These are phyloP conservation scores for Boletus vermiculosoides DNA, from an alignment of 768 basidiomycete species.

Conservation along the genomic window DNA sequence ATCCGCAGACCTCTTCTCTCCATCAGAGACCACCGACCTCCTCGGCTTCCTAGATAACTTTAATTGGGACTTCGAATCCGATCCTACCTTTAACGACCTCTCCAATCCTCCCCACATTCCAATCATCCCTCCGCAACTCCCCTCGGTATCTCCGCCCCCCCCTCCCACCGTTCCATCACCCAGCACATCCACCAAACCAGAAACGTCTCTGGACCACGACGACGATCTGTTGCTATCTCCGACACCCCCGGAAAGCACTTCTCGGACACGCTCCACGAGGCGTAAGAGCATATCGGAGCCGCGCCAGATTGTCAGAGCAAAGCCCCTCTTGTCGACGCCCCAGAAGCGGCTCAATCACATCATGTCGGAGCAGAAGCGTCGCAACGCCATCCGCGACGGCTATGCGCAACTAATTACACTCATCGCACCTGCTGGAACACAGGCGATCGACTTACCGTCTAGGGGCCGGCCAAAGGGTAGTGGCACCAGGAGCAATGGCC, in stretches of 20 bases:
- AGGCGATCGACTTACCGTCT: conserved; percentile 70
- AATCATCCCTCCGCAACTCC: neutral
- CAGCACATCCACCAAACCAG: conserved; percentile 7
- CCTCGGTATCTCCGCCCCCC: neutral
- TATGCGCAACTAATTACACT: conserved; percentile 83
- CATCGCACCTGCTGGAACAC: conserved; percentile 75
- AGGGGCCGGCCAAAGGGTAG: conserved; percentile 81
- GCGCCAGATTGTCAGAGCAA: conserved; percentile 40
- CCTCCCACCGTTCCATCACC: conserved; percentile 2
- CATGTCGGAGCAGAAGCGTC: conserved; percentile 90
- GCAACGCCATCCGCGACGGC: conserved; percentile 88
- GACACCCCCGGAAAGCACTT: conserved; percentile 11
- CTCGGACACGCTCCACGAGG: conserved; percentile 14
- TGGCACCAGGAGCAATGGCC: conserved; percentile 59
- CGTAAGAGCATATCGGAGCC: conserved; percentile 27
- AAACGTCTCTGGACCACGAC: conserved; percentile 6
- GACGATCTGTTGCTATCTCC: conserved; percentile 4
- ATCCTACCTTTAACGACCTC: conserved; percentile 25
- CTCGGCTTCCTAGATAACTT: conserved; percentile 84
- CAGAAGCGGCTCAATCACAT: conserved; percentile 92
- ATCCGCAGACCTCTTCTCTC: conserved; percentile 76
- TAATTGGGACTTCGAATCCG: conserved; percentile 58
- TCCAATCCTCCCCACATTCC: conserved; percentile 6
- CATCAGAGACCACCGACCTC: conserved; percentile 73
- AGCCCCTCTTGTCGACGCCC: conserved; percentile 73